Base-by-base conservation (phyloP, 345 rosid genomes). In the Abelmoschus esculentus region DNA sequence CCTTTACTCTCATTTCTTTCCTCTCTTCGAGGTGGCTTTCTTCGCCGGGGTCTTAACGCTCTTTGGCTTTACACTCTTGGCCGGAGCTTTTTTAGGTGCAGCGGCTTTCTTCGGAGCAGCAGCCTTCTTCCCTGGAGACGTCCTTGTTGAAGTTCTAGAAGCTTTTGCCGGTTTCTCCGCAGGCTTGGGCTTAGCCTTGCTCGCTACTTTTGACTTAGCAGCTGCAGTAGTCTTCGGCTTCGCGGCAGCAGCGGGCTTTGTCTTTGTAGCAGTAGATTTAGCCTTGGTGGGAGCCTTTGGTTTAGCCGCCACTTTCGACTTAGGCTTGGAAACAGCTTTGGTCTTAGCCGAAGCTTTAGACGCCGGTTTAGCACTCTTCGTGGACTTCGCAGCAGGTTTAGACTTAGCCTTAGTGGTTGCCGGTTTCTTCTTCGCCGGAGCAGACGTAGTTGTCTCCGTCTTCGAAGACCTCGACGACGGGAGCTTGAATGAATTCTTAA, bases 401-500 rank as follows among this genome's bases (percentile, higher is more conserved):
- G 87, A 6, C 69, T 73, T 74, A 0, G 83, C 9, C 71, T 84
- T 86, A 0, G 89, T 64, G 6, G 70, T 18, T 4, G 76, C 38
- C 1, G 70, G 57, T 71, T 76, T 80, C 65, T 77, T 82, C 70
- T 80, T 84, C 0, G 84, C 53, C 34, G 83, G 74, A 19, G 86
- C 38, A n/a, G 71, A 54, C 0, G 78, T 3, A 1, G 70, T n/a
- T 0, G 74, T 9, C 4, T 6, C 53, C 12, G 82, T 75, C 75
- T 79, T 76, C 17, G 79, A 70, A 56, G 89, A 72, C 47, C 46
- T 82, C 40, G 73, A 80, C 0, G 96, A 22, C 0, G 96, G 91
- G 1, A 91, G 77, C 78, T 91, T 91, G 76, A 82, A 91, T 5
- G 97, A 91, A 17, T 73, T 83, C 38, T 89, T 91, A 54, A 89